A percentile compares a stretch with the other conserved stretches of the same genome.
phyloP scores from a whole-genome alignment of 2,329 filamentous ascomycete species.

The Xylariaceae sp. region DNA sequence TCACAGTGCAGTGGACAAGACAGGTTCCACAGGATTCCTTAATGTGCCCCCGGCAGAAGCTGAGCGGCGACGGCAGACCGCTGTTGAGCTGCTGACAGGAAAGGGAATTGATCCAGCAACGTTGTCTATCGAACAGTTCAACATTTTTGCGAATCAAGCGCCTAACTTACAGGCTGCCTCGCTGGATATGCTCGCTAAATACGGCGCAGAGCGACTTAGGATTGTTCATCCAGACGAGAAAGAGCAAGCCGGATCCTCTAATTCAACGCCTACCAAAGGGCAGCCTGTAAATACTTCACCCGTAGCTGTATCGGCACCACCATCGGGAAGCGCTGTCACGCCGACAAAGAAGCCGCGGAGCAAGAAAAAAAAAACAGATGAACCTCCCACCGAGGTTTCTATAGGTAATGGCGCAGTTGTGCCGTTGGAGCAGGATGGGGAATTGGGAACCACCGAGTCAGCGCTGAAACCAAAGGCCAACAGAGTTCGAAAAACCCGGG shows the following conservation, averaged over 20 bases:
- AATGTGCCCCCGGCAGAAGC: conserved; percentile 55
- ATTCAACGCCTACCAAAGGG: conserved; percentile 34
- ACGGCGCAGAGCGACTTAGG: conserved; percentile 62
- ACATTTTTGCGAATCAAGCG: conserved; percentile 66
- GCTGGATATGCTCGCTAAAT: conserved; percentile 61
- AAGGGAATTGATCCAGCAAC: conserved; percentile 59
- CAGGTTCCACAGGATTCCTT: conserved; percentile 44
- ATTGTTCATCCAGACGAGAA: conserved; percentile 61
- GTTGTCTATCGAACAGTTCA: conserved; percentile 62
- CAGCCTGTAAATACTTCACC: conserved; percentile 27
- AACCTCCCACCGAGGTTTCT: conserved; percentile 22
- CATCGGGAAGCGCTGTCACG: conserved; percentile 31
- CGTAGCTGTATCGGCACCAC: conserved; percentile 16
- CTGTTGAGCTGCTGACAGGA: conserved; percentile 54
- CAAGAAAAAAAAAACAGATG: conserved; percentile 38
- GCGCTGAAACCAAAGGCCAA: conserved; percentile 29
- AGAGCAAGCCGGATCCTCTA: conserved; percentile 36
- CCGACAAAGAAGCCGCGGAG: conserved; percentile 39
- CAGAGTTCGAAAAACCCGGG: conserved; percentile 41
- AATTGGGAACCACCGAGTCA: conserved; percentile 38
- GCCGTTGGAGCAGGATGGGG: conserved; percentile 35
- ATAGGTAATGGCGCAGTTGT: conserved; percentile 40
- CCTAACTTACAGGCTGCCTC: conserved; percentile 62
- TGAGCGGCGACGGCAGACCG: conserved; percentile 56
- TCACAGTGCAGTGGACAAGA: conserved; percentile 23